Evolutionary conservation across 345 rosid species (phyloP), one percentile per base, ranked within the genome.

Genomic region (Citrus glauca): DNA sequence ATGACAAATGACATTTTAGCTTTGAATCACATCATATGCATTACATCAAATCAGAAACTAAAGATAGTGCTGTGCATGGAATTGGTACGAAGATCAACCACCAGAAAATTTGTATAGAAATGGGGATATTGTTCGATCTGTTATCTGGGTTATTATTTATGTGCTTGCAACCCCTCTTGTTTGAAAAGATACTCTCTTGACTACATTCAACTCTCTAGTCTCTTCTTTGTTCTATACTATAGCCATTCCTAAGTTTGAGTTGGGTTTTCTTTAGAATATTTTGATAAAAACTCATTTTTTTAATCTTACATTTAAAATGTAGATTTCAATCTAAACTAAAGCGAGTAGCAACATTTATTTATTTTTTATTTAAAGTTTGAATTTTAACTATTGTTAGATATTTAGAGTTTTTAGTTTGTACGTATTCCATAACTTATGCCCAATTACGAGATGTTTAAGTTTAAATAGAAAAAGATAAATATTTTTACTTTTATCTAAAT

Each of bases 11-110:
- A 45, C 6, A 53, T 17, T 53, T 27, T 69, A 71, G 25, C 73
- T 72, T 32, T 72, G 40, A 76, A 76, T 76, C 83, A 37, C 60
- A 38, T 69, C 84, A 77, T 6, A 11, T 60, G 8, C 68, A 64
- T 16, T 71, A 19, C 6, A 70, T 55, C 37, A 19, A 2, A 70
- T 55, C 24, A 33, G 33, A 19, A 6, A 6, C 10, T 60, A 25
- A 25, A 24, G 13, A 24, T 13, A 60, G 59, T 14, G 6, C 8
- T 28, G 53, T 24, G 55, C 55, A 24, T 33, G 65, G 75, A 72
- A 13, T 22, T 25, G n/a, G 35, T 25, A 8, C 38, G 7, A 30
- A 48, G 35, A 72, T 57, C 5, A 22, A 5, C 24, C 3, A 50
- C 65, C 32, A 57, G 24, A 30, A 56, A 24, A 45, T 64, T 24